Conservation (phyloP, 805 yeast species). For the Nakazawaea peltata region DNA sequence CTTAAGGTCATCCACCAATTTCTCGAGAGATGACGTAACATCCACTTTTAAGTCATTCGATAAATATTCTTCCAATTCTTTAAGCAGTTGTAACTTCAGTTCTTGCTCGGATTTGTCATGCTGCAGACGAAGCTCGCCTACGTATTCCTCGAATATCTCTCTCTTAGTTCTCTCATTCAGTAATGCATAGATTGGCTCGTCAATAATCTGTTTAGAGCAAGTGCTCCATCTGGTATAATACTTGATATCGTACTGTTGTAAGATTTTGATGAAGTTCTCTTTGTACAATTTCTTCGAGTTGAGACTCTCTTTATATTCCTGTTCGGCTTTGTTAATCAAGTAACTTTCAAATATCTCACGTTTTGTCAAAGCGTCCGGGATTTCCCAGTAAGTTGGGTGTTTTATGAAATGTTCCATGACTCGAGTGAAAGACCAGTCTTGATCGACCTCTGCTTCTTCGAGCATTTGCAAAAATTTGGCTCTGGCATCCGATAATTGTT, state of each 20-base stretch:
- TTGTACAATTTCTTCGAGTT: slow-evolving; percentile 48
- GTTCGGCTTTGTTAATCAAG: slow-evolving; percentile 39
- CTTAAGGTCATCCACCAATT: slow-evolving; percentile 25
- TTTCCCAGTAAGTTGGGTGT: slow-evolving; percentile 61
- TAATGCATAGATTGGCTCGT: slow-evolving; percentile 61
- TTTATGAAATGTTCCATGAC: slow-evolving; percentile 51
- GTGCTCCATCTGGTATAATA: slow-evolving; percentile 61
- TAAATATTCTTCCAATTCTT: slow-evolving; percentile 46
- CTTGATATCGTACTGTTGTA: slow-evolving; percentile 35
- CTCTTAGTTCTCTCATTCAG: slow-evolving; percentile 50
- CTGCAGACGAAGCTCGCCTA: slow-evolving; percentile 27
- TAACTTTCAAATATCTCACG: slow-evolving; percentile 59
- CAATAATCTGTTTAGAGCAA: slow-evolving; percentile 40
- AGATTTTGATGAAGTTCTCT: slow-evolving; percentile 39
- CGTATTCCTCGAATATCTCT: slow-evolving; percentile 44
- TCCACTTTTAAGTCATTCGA: slow-evolving; percentile 22
- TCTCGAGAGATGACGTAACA: slow-evolving; percentile 29
- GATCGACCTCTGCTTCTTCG: slow-evolving; percentile 47
- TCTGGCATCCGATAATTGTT: slow-evolving; percentile 6
- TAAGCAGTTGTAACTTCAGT: slow-evolving; percentile 38
- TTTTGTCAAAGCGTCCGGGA: slow-evolving; percentile 53
- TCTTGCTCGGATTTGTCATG: slow-evolving; percentile 19
- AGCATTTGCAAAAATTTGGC: slow-evolving; percentile 49
- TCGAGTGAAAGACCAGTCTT: slow-evolving; percentile 66
- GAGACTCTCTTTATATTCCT: slow-evolving; percentile 45